Base-by-base conservation (phyloP, 2,329 filamentous ascomycete genomes). In the Aureobasidium mangrovei region DNA sequence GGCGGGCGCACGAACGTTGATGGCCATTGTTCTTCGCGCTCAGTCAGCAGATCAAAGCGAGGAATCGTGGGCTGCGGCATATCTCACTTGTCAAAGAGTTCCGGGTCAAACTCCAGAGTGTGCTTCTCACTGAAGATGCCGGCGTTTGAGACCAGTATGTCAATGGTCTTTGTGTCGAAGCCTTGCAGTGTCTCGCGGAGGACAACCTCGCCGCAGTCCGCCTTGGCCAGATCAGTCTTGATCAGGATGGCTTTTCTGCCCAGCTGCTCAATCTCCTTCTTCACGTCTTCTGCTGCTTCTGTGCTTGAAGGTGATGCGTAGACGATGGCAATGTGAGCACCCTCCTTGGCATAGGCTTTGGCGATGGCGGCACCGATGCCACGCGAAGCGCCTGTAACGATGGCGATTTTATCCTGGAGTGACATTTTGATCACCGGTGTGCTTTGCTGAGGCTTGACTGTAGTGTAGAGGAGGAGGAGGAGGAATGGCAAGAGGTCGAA, bases 131-230 rank as follows among this genome's bases (percentile, higher is more conserved):
- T 31, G 35, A 29, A 46, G 9, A 56, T 33, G 18, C 75, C 82
- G 0, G 81, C 80, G 57, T 80, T 82, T 2, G 76, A 70, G 43
- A 84, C 69, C 3, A 84, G 58, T 36, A 83, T 74, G 67, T 85
- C 81, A 59, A 85, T 77, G 57, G 73, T 74, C 28, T 76, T 76
- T 58, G 42, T 54, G 28, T 39, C 41, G 35, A 54, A 47, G 27
- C 52, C 52, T 39, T 69, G 60, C 1, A 83, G 70, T 0, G 77
- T 71, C 5, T 69, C 67, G 1, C 72, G 63, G 18, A 84, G 72
- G 4, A 84, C 70, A 12, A 63, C 64, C n/a, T 73, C 70, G 53
- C 80, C 69, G 7, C 74, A 76, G 0, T 63, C 32, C 4, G 80
- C 58, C 28, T 67, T 73, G 31, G 72, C 71, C 3, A 71, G 77